phyloP scores from a whole-genome alignment of 75 land plant genomes.

The Picea sitchensis region DNA sequence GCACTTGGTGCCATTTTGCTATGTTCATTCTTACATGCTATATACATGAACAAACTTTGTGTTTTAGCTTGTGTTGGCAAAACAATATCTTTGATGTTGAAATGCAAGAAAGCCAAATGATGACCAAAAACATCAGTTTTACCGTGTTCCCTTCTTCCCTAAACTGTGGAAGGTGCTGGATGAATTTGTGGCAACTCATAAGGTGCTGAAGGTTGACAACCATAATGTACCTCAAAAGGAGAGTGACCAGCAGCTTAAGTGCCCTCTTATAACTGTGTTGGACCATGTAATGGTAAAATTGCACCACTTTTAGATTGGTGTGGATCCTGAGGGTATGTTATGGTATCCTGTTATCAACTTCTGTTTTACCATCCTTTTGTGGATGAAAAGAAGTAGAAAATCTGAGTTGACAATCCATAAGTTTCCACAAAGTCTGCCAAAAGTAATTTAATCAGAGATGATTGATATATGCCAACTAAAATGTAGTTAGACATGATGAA shows the following conservation, averaged over 20 bases:
- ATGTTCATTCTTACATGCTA: too few species aligned
- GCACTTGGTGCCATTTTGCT: too few species aligned
- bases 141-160: not conserved
- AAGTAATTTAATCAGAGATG: not conserved
- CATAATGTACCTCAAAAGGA: not conserved
- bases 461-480: too few species aligned
- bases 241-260: not conserved
- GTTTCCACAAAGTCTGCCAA: conserved; percentile 1
- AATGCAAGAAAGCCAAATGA: not conserved
- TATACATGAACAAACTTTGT: too few species aligned
- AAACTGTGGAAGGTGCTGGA: not conserved
- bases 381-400: not conserved
- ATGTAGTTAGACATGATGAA: too few species aligned
- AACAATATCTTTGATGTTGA: too few species aligned
- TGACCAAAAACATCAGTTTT: not conserved
- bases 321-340: not conserved
- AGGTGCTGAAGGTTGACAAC: not conserved
- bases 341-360: not conserved
- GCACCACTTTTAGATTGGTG: not conserved
- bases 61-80: too few species aligned
- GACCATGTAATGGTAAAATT: not conserved
- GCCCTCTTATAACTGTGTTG: not conserved
- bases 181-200: not conserved
- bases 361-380: not conserved
- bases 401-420: not conserved